A percentile compares a stretch with the other conserved stretches of the same genome.
Evolutionary conservation across 306 rosid genomes (phyloP).

Genomic region (Malus fusca): DNA sequence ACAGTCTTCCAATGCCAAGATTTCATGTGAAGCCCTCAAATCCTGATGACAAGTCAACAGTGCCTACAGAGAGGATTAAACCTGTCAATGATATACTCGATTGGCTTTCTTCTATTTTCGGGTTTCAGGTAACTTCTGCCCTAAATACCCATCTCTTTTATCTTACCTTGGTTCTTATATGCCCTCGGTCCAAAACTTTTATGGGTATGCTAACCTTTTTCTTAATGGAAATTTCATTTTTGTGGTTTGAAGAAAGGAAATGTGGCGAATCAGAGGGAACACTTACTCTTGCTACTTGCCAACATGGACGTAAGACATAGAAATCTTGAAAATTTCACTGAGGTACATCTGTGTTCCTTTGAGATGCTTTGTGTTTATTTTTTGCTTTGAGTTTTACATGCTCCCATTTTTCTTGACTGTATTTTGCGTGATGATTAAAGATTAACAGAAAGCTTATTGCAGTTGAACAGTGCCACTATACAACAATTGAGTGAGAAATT

Average conservation of each 20-base stretch:
- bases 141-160: slow-evolving; percentile 4
- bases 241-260: slow-evolving; percentile 80
- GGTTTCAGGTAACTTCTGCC: slow-evolving; percentile 72
- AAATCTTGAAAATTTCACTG: slow-evolving; percentile 12
- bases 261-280: slow-evolving; percentile 96
- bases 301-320: slow-evolving; percentile 55
- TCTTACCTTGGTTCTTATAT: background rate
- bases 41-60: slow-evolving; percentile 29
- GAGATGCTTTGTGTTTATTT: slow-evolving; percentile 7
- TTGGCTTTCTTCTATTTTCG: slow-evolving; percentile 75
- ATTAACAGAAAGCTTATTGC: slow-evolving; percentile 38
- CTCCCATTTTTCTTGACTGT: background rate
- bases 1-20: slow-evolving; percentile 67
- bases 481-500: slow-evolving; percentile 33
- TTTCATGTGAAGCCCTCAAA: slow-evolving; percentile 27
- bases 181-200: background rate
- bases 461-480: slow-evolving; percentile 58
- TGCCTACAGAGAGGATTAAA: slow-evolving; percentile 43
- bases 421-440: slow-evolving; percentile 14
- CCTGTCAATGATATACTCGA: slow-evolving; percentile 78
- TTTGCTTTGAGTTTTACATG: background rate
- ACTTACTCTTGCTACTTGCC: slow-evolving; percentile 84
- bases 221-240: slow-evolving; percentile 12
- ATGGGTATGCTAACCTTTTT: background rate
- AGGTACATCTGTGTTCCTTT: slow-evolving; percentile 36